Base-by-base conservation (phyloP, 306 rosid species). In the Begonia fuchsioides region DNA sequence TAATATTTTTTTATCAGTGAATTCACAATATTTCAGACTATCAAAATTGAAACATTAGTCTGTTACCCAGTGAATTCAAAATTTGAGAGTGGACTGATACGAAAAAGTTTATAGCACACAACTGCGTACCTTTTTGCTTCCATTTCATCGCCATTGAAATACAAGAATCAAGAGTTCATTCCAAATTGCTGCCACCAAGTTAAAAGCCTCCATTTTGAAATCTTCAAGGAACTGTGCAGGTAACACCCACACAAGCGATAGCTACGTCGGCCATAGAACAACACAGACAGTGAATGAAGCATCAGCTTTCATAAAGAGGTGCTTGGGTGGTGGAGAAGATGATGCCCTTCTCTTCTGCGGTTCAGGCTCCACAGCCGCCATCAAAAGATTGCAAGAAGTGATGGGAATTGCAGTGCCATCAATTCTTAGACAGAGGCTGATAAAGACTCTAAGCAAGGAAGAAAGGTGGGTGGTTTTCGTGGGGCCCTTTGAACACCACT, bases 401-500 rank as follows among this genome's bases (percentile, higher is more conserved):
- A 87, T 83, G 81, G 96, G 83, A 19, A 72, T 83, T 8, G 41
- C 72, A 0, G 80, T 80, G 14, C 79, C 94, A 1, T 80, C 94
- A 3, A 78, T 58, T 18, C 9, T 87, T 43, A 72, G 93, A 32
- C 85, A 78, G 9, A 73, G 62, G 13, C 9, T 80, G 0, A 39
- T 78, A 32, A 49, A 49, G 8, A 64, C 35, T 54, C 66, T 70
- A 3, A 15, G 1, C 11, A 41, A 12, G 8, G 67, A 83, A 43
- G 93, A 83, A 55, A 77, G 75, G 48, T 87, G 96, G 94, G 74
- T 87, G 15, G 86, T 83, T 43, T 83, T 87, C 40, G 86, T 83
- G 9, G 96, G 96, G 13, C 96, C 93, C 0, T 60, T 68, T 44
- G 96, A 87, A 53, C 96, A 87, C 63, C 94, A 87, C 55, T 87